These are phyloP conservation scores for Phytophthora sojae DNA, from an alignment of 352 stramenopile genomes.

Conservation along the genomic window DNA sequence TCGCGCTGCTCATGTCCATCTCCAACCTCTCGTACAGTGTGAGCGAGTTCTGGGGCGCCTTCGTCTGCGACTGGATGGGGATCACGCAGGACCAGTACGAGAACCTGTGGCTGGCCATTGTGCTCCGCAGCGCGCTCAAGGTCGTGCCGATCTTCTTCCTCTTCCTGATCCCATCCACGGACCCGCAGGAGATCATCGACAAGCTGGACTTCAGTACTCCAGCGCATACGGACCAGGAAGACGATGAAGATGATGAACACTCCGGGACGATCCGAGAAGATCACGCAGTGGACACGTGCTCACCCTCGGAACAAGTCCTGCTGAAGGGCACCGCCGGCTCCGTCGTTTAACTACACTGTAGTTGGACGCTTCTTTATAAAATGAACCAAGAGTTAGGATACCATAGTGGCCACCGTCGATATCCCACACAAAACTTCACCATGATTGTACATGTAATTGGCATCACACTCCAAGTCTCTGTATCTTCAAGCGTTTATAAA, in stretches of 20 bases:
- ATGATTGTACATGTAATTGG: not conserved
- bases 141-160: constrained; percentile 93
- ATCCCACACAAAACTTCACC: not conserved
- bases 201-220: constrained; percentile 58
- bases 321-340: constrained; percentile 28
- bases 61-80: constrained; percentile 89
- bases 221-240: constrained; percentile 17
- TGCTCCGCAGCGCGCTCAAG: constrained; percentile 93
- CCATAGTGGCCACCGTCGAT: not conserved
- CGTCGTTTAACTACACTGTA: constrained; percentile 24
- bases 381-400: not conserved
- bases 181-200: constrained; percentile 82
- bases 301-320: constrained; percentile 36
- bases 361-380: constrained; percentile 5
- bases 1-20: constrained; percentile 97
- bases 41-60: constrained; percentile 93
- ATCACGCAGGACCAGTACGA: constrained; percentile 93
- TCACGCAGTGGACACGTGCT: constrained; percentile 47
- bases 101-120: constrained; percentile 90
- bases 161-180: constrained; percentile 76
- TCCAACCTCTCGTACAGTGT: constrained; percentile 95
- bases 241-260: constrained; percentile 37
- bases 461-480: not conserved
- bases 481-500: constrained; percentile 34
- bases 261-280: constrained; percentile 51